Conservation (phyloP, 192 early-diverging fungal genomes). For the Podila epigama region DNA sequence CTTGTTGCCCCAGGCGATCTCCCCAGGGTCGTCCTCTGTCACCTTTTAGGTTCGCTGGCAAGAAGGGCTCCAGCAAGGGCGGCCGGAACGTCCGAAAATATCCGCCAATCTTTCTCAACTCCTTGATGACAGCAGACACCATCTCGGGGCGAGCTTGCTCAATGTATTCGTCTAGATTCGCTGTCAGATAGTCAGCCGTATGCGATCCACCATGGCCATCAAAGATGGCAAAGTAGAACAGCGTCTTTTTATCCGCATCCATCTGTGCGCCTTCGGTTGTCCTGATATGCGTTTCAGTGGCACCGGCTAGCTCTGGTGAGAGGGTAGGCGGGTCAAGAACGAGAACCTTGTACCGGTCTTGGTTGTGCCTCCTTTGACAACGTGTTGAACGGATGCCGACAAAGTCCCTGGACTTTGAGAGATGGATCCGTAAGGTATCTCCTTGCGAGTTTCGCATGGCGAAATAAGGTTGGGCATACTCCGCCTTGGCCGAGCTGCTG, state of each 20-base stretch:
- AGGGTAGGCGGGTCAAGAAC: slow-evolving; percentile 42
- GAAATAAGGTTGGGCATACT: slow-evolving; percentile 30
- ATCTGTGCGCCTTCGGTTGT: slow-evolving; percentile 17
- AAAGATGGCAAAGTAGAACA: slow-evolving; percentile 65
- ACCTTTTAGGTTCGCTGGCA: slow-evolving; percentile 27
- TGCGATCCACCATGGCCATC: slow-evolving; percentile 61
- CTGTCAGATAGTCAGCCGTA: slow-evolving; percentile 54
- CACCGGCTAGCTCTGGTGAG: slow-evolving; percentile 12
- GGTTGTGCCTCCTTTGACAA: slow-evolving; percentile 61
- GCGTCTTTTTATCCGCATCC: slow-evolving; percentile 34
- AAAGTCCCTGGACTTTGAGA: slow-evolving; percentile 54
- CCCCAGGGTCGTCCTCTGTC: not conserved
- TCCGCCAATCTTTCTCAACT: slow-evolving; percentile 51
- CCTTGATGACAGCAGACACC: slow-evolving; percentile 44
- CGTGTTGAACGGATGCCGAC: slow-evolving; percentile 61
- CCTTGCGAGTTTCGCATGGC: slow-evolving; percentile 47
- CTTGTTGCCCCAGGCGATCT: not conserved
- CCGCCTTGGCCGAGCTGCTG: not conserved
- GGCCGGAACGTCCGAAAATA: slow-evolving; percentile 57
- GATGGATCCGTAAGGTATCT: slow-evolving; percentile 51
- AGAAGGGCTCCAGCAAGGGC: slow-evolving; percentile 30
- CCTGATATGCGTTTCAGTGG: not conserved
- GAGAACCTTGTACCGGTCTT: slow-evolving; percentile 59
- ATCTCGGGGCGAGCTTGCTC: slow-evolving; percentile 50
- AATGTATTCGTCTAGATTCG: slow-evolving; percentile 58